Base-by-base conservation (phyloP, 2,329 filamentous ascomycete genomes). In the Trichoderma hamatum region DNA sequence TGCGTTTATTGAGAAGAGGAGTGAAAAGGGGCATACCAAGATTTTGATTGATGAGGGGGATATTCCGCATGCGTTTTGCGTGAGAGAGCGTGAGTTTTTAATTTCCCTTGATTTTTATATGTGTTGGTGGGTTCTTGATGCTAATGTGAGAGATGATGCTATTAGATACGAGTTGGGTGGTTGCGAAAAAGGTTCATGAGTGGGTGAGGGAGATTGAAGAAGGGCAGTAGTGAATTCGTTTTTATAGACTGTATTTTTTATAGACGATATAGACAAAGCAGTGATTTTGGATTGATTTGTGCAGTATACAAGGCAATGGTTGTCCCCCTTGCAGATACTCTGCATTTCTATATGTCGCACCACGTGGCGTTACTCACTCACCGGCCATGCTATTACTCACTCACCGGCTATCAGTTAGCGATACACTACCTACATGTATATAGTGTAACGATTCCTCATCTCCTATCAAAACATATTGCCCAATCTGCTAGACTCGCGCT, bases 11-110 rank as follows among this genome's bases (percentile, higher is more conserved):
- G 80, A 79, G 55, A 77, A 77, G 52, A 77, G 82, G 69, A 76
- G 73, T 73, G 76, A 75, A 69, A 75, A 76, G 75, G 81, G 80
- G 7, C 78, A 81, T 70, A 83, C 84, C 0, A 80, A 79, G 68
- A 81, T 89, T 61, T 76, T 84, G 39, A 80, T 90, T 43, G 88
- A 90, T 68, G 83, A 88, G 71, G 83, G 82, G 2, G 80, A 82
- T 11, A 76, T 90, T 11, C 85, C 85, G 9, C 89, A 91, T 77
- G 86, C 85, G 0, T 91, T 90, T 77, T 90, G 88, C 74, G 79
- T 77, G 0, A 78, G 71, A 16, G 76, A 81, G 69, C 74, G 80
- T 80, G 71, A 78, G 79, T 52, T 28, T 28, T n/a, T 64, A 0
- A n/a, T 54, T 28, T 43, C 9, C 14, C 11, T 36, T 36, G 4